Evolutionary conservation across 2,329 filamentous ascomycete species (phyloP), one percentile per base, ranked within the genome.

Genomic region (Cordyceps tenuipes): DNA sequence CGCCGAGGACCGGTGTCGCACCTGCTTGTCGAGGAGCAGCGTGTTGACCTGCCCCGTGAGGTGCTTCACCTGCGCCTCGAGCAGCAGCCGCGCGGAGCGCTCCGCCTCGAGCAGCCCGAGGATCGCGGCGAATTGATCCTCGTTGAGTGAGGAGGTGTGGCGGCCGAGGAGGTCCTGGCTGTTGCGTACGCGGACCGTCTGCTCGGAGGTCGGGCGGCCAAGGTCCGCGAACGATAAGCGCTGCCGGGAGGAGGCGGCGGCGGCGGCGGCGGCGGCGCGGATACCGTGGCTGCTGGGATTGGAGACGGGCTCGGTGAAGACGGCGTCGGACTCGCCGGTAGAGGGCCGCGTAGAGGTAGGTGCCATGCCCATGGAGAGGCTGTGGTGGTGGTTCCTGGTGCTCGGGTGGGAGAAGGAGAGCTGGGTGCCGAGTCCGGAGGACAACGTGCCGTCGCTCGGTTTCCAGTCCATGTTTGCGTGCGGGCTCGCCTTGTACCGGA

Each of bases 31-130:
- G 53, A 61, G 49, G 69, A 70, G 65, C 69, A 70, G 65, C 10
- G 77, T 68, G 63, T 79, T 77, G 51, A 85, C 64, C 48, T 78
- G 77, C 39, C 79, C 77, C 23, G 75, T 76, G 6, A 87, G 73
- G 47, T 75, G 78, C 60, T 75, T 79, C 36, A 87, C 81, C 61
- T 85, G 77, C 1, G 74, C 71, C 67, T 86, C 84, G 5, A 87
- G 76, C 4, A 77, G 73, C 60, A 79, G 74, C 5, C 84, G 77
- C 5, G 81, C 80, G 0, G 76, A 76, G 29, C 83, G 81, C 67
- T 87, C 84, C 1, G 76, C 75, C 60, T 84, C 76, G 29, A 87
- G 73, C 59, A 86, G 74, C 17, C 77, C 74, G 31, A 79, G 68
- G 17, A 86, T 72, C 2, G 74, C 76, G 7, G 74, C 73, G 62